Conservation (phyloP, 768 basidiomycete genomes). For the Coprinopsis sp. region DNA sequence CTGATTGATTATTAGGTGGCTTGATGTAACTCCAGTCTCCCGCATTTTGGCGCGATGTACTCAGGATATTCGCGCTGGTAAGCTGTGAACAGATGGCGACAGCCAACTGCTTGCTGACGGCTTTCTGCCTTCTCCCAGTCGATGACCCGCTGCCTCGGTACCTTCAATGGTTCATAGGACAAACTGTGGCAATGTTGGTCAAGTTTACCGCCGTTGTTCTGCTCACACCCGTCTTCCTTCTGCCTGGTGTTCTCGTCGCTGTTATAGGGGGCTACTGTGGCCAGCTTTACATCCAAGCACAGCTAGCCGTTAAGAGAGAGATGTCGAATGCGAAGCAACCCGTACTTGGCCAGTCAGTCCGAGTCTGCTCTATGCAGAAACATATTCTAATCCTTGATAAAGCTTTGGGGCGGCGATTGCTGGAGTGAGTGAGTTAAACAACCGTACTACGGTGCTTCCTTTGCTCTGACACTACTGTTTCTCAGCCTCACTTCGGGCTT, state of each 20-base stretch:
- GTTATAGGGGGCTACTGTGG: slow-evolving; percentile 20
- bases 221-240: slow-evolving; percentile 37
- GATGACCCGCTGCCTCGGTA: slow-evolving; percentile 37
- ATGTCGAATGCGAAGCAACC: slow-evolving; percentile 40
- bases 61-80: slow-evolving; percentile 50
- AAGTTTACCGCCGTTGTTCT: slow-evolving; percentile 39
- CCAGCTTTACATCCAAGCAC: slow-evolving; percentile 39
- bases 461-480: background rate
- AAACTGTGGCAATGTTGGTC: slow-evolving; percentile 32
- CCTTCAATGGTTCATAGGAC: slow-evolving; percentile 24
- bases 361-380: background rate
- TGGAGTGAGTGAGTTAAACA: slow-evolving; percentile 47
- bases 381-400: background rate
- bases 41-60: slow-evolving; percentile 64
- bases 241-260: slow-evolving; percentile 21
- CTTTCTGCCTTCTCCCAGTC: slow-evolving; percentile 25
- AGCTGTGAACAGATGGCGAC: too few species aligned
- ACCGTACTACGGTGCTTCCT: background rate
- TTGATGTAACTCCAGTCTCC: slow-evolving; percentile 36
- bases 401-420: slow-evolving; percentile 54
- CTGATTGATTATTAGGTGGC: slow-evolving; percentile 30
- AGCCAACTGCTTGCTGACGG: background rate
- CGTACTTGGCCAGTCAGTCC: slow-evolving; percentile 41
- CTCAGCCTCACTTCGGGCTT: slow-evolving; percentile 56
- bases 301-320: slow-evolving; percentile 42